These are phyloP conservation scores for Gossypium bickii DNA, from an alignment of 345 rosid genomes.

Conservation along the genomic window DNA sequence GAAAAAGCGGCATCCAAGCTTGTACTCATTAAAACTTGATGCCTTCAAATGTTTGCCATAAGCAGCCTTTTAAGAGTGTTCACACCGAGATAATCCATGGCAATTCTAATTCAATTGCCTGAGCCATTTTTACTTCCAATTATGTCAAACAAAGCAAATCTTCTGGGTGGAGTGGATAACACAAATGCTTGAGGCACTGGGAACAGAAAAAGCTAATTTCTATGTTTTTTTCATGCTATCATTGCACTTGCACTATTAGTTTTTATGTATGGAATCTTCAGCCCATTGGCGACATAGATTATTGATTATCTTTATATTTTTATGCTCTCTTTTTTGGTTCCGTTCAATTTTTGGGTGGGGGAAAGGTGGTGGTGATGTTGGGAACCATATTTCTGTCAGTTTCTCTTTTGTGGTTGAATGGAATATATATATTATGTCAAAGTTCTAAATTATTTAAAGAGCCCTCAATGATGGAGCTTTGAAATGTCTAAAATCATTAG, in stretches of 20 bases:
- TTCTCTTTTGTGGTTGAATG: too few species aligned
- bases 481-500: background rate
- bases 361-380: too few species aligned
- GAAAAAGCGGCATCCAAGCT: too few species aligned
- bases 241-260: slow-evolving; percentile 20
- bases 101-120: background rate
- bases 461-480: background rate
- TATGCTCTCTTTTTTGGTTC: background rate
- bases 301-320: background rate
- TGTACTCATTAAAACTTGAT: too few species aligned
- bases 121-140: background rate
- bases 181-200: slow-evolving; percentile 10
- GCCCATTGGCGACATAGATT: slow-evolving; percentile 15
- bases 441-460: background rate
- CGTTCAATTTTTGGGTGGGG: background rate
- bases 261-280: slow-evolving; percentile 6
- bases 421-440: background rate
- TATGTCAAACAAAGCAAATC: background rate
- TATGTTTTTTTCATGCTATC: slow-evolving; percentile 8
- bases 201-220: slow-evolving; percentile 18
- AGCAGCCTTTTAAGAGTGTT: background rate
- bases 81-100: background rate
- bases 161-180: slow-evolving; percentile 18
- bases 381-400: background rate
- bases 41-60: slow-evolving; percentile 12